Evolutionary conservation across 2,329 filamentous ascomycete genomes (phyloP), one percentile per base, ranked within the genome.

Genomic region (Didymella glomerata): DNA sequence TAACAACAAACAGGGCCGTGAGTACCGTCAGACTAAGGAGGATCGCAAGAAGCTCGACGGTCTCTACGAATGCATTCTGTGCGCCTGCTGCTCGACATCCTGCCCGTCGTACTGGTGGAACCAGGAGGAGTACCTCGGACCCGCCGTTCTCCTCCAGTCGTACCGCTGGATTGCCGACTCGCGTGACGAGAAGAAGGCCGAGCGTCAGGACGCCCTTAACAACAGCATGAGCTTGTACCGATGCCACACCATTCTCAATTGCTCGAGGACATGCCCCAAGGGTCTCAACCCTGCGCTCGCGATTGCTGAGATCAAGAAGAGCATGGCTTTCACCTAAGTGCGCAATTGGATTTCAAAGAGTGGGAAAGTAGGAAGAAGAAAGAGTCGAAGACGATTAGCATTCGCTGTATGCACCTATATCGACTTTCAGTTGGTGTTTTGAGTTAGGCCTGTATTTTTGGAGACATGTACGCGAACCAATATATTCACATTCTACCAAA

Each of bases 31-130:
- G 82, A 91, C 85, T 72, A 94, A 92, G 80, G 93, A 87, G 70
- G 94, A 99, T 70, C 93, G 95, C 76, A 91, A 88, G 83, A 99
- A 97, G 89, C 89, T 99, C 55, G 95, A 98, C 78, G 95, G 95
- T 67, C 88, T 98, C 28, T 98, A 99, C 84, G 95, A 99, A 83
- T 99, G 95, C 83, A 98, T 99, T 80, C 90, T 99, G 59, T 99
- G 95, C 85, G 94, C 94, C 71, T 99, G 95, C 89, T 99, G 95
- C 88, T 95, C 91, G 68, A 99, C 95, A 22, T 97, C 94, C 46
- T 99, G 95, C 86, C 95, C 95, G n/a, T 97, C 93, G 18, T 99
- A 99, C 86, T 99, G 95, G 95, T 99, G 95, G 95, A 99, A 99
- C 85, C 89, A 90, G 70, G 93, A 98, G 82, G 93, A 98, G 81